phyloP scores from a whole-genome alignment of 2,329 filamentous ascomycete species.

The Fusarium graminum region DNA sequence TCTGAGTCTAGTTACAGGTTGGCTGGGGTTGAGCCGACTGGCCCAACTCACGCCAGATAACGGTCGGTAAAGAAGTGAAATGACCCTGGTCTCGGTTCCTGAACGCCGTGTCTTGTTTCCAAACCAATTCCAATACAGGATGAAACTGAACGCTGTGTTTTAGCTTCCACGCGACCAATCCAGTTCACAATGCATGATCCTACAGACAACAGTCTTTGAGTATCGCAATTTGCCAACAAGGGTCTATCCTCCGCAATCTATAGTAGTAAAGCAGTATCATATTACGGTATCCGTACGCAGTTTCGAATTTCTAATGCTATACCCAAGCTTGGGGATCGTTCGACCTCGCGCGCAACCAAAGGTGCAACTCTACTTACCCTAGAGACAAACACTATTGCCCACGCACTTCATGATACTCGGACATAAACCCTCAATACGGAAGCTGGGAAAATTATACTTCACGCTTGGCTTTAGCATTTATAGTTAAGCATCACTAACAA shows the following conservation, averaged over 20 bases:
- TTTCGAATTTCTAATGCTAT: not conserved
- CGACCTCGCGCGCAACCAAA: too few relatives aligned
- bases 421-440: conserved; percentile 13
- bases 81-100: not conserved
- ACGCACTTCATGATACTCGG: not conserved
- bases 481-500: not conserved
- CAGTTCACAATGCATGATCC: not conserved
- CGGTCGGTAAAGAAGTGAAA: not conserved
- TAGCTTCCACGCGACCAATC: not conserved
- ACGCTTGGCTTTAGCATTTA: conserved; percentile 1
- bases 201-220: not conserved
- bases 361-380: conserved; percentile 16
- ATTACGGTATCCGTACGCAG: not conserved
- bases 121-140: not conserved
- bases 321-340: not conserved
- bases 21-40: not conserved
- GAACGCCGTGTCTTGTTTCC: not conserved
- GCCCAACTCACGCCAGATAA: not conserved
- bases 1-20: too few relatives aligned
- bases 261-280: not conserved
- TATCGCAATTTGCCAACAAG: too few relatives aligned
- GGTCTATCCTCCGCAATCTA: not conserved
- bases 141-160: not conserved
- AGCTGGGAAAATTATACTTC: conserved; percentile 16
- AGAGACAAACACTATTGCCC: not conserved